Base-by-base conservation (phyloP, 169 alveolate species). In the Cryptosporidium viatorum region DNA sequence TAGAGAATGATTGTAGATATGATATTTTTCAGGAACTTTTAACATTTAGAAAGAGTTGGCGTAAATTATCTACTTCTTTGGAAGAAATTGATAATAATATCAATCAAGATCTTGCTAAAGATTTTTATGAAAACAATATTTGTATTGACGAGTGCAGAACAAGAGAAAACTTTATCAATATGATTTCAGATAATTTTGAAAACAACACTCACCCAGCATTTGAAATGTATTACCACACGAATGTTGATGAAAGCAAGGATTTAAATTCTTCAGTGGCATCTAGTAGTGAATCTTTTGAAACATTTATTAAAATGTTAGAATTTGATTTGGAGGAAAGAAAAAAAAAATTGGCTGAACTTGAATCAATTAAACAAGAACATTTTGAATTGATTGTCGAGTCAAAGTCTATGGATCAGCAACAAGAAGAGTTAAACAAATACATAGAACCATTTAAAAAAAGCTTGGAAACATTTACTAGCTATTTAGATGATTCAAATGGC, bases 21-120 rank as follows among this genome's bases (percentile, higher is more conserved):
- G 48, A 31, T 18, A 58, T 73, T 52, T 73, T 23, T 52, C 71
- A 35, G 16, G 71, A 73, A 29, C 31, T 73, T 23, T 52, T 73
- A 41, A 7, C 86, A 37, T 55, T 73, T 29, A 70, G 86, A 52
- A 73, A 50, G 6, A 58, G 39, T 62, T 80, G 89, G 89, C 89
- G 89, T 43, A 52, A 65, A 43, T 35, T 80, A 35, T 41, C 65
- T 7, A 62, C 33, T 31, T 62, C 23, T 18, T 26, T 65, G 21
- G 89, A 65, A 14, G 55, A 62, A 65, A 37, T 43, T n/a, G 68
- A 80, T 3, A 80, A 59, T 39, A 16, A 43, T 0, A 23, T 80
- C 1, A 59, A 80, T 59, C 21, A 65, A 8, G 48, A 65, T 26
- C 35, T 41, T 12, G 62, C n/a, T 23, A 23, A 9, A 26, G 35